Percentiles rank a stretch among this genome's conserved stretches.
Evolutionary conservation across 2,329 filamentous ascomycete species (phyloP).

Genomic region (Zasmidium cellare): DNA sequence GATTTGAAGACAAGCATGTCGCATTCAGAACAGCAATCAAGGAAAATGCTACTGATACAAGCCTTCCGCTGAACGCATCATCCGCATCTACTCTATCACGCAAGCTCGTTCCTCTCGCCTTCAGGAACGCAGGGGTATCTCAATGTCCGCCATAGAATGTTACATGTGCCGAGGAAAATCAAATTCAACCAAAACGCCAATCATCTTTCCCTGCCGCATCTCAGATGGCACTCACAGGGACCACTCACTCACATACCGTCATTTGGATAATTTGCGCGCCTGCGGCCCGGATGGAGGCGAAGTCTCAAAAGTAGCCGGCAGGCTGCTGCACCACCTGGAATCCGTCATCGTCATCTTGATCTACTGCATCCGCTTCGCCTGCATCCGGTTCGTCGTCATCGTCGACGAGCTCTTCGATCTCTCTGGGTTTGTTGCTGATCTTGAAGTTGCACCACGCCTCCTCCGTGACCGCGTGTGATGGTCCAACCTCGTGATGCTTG

Average conservation of each 20-base stretch:
- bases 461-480: neutral
- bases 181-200: neutral
- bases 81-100: neutral
- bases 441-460: neutral
- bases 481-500: slow-evolving; percentile 30
- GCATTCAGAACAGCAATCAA: too few relatives aligned
- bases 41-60: too few relatives aligned
- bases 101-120: neutral
- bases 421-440: neutral
- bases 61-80: too few relatives aligned
- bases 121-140: slow-evolving; percentile 1
- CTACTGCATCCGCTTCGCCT: neutral
- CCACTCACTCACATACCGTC: neutral
- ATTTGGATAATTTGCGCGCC: slow-evolving; percentile 6
- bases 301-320: neutral
- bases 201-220: too few relatives aligned
- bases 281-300: neutral
- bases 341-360: too few relatives aligned
- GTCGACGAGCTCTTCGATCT: neutral
- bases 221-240: neutral
- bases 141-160: neutral
- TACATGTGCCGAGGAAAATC: neutral
- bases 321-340: neutral
- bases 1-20: too few relatives aligned
- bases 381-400: neutral